Evolutionary conservation across 768 basidiomycete species (phyloP), one percentile per base, ranked within the genome.

Genomic region (Serendipita vermifera): DNA sequence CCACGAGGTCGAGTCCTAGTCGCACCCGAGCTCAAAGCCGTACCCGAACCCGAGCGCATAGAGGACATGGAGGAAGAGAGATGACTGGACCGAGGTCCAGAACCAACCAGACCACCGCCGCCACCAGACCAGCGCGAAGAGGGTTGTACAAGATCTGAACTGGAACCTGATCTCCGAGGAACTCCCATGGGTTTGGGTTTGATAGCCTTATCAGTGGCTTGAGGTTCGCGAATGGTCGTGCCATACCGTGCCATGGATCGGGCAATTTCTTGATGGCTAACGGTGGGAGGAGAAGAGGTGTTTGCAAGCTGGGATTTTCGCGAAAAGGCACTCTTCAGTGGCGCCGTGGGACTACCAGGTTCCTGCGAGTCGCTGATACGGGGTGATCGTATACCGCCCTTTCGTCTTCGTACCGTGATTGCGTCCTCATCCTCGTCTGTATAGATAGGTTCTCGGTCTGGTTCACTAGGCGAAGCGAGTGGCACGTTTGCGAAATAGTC

Each of bases 351-450:
- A n/a, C n/a, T n/a, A n/a, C n/a, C n/a, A n/a, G n/a, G n/a, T n/a
- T n/a, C n/a, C n/a, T n/a, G n/a, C n/a, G n/a, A n/a, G n/a, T n/a
- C n/a, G 32, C 46, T n/a, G n/a, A n/a, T n/a, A n/a, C n/a, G 20
- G 27, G 46, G 46, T 15, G 46, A 51, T 27, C 46, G 20, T 11
- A 51, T 51, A 17, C 39, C 26, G 17, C 39, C 39, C n/a, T n/a
- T n/a, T 24, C 46, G 46, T 11, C 46, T 22, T 51, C 46, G 46
- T 27, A 51, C 46, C 22, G 46, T 51, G 32, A 51, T 51, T 15
- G 46, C 46, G 27, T 51, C 46, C 22, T 51, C 46, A n/a, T 51
- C 46, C 24, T 51, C 46, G 32, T 51, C 46, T 29, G 46, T 51
- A 26, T 51, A 51, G 46, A 51, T 51, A 15, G 46, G 46, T n/a